Evolutionary conservation across 2,329 filamentous ascomycete genomes (phyloP).

Genomic region (Sclerotinia subarctica): DNA sequence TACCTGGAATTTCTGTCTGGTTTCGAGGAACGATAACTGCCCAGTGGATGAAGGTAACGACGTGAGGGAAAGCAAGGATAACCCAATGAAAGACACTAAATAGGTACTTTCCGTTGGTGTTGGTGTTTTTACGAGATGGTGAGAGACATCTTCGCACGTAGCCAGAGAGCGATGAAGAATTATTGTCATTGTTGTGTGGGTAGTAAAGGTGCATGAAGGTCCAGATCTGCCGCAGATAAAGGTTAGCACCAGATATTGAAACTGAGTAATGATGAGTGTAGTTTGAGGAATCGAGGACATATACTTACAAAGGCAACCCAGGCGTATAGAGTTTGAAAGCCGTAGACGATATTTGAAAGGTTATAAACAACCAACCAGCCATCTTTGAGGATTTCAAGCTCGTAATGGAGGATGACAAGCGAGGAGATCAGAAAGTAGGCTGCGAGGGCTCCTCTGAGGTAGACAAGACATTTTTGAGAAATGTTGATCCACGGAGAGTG

Average conservation of each 20-base stretch:
- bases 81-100: conserved; percentile 39
- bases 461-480: conserved; percentile 34
- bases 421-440: conserved; percentile 32
- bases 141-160: conserved; percentile 30
- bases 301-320: conserved; percentile 36
- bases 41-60: conserved; percentile 37
- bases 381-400: conserved; percentile 27
- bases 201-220: conserved; percentile 39
- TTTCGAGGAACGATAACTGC: conserved; percentile 33
- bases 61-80: conserved; percentile 34
- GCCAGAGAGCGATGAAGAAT: conserved; percentile 21
- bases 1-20: conserved; percentile 29
- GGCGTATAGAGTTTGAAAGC: conserved; percentile 36
- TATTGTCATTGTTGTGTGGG: conserved; percentile 31
- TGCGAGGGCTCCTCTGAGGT: conserved; percentile 31
- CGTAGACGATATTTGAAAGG: conserved; percentile 35
- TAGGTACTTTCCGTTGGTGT: conserved; percentile 30
- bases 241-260: not conserved
- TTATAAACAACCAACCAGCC: conserved; percentile 34
- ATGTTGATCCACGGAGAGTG: conserved; percentile 39
- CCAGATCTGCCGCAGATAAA: conserved; percentile 33
- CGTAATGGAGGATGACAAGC: conserved; percentile 31
- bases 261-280: not conserved
- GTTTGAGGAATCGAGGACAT: not conserved
- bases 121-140: conserved; percentile 30